Evolutionary conservation across 257 asterid genomes (phyloP).

Genomic region (Nicotiana benthamiana): DNA sequence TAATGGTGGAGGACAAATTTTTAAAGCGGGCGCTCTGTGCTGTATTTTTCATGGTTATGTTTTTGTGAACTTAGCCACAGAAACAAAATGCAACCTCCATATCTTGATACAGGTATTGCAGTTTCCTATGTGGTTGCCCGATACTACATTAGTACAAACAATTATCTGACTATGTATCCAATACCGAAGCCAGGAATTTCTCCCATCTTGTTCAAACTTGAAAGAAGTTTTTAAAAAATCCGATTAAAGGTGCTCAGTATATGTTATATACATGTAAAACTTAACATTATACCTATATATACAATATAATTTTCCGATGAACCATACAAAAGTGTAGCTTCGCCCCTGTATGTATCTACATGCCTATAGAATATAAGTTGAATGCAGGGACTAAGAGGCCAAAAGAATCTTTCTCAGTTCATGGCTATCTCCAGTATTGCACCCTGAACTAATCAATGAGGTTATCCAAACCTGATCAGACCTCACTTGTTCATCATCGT

Average conservation of each 20-base stretch:
- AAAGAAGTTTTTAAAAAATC: too few relatives aligned
- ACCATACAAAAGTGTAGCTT: too few relatives aligned
- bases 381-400: neutral
- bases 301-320: neutral
- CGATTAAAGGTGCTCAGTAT: too few relatives aligned
- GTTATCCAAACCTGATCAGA: constrained; percentile 79
- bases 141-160: neutral
- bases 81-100: neutral
- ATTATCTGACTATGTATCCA: neutral
- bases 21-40: too few relatives aligned
- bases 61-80: neutral
- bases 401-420: neutral
- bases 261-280: too few relatives aligned
- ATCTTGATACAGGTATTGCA: neutral
- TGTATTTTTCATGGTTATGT: too few relatives aligned
- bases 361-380: neutral
- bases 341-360: neutral
- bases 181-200: neutral
- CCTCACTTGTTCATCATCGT: constrained; percentile 64
- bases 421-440: constrained; percentile 27
- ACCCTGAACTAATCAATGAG: constrained; percentile 46
- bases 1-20: too few relatives aligned
- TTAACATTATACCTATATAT: too few relatives aligned
- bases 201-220: neutral
- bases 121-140: too few relatives aligned